Base-by-base conservation (phyloP, 2,329 filamentous ascomycete genomes). In the Alternaria alternata region DNA sequence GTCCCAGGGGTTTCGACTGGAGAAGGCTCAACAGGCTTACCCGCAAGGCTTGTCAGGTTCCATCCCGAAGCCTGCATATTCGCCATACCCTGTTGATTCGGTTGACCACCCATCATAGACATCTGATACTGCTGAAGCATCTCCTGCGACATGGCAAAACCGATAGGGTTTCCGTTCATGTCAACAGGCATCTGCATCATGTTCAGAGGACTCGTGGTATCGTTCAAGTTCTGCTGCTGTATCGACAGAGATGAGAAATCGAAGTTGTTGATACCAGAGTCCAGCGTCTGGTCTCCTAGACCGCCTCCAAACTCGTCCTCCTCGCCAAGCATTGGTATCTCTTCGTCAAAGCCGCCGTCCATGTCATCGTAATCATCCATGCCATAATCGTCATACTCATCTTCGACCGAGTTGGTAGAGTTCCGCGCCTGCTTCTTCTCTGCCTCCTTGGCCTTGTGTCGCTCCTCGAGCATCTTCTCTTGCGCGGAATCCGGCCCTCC, bases 381-480 rank as follows among this genome's bases (percentile, higher is more conserved):
- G 58, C 75, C 74, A 39, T 74, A 79, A 41, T 77, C 71, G 41
- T 80, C 75, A 7, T 74, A 79, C 5, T 79, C 72, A 54, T 81
- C 79, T 11, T 77, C 75, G n/a, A 61, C 67, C 16, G 42, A 74
- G 65, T 51, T 78, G 51, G 28, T 79, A 71, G 58, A 82, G 72
- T 72, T 66, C 12, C 71, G 73, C 11, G 66, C 70, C 51, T 76
- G 64, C 36, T 74, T 74, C 69, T 86, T 89, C 59, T 89, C 88
- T 30, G 88, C 81, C 62, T 89, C 87, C 54, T 88, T 87, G 65
- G 90, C 86, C 16, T 78, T 89, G 74, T 93, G 90, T 48, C 88
- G 86, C 67, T 92, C 91, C 75, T 93, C 92, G 41, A 93, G 80
- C 38, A 90, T 75, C 75, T 88, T 90, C 75, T 90, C 88, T 69